Evolutionary conservation across 2,329 filamentous ascomycete genomes (phyloP).

Genomic region (Teratosphaeria gauchensis): DNA sequence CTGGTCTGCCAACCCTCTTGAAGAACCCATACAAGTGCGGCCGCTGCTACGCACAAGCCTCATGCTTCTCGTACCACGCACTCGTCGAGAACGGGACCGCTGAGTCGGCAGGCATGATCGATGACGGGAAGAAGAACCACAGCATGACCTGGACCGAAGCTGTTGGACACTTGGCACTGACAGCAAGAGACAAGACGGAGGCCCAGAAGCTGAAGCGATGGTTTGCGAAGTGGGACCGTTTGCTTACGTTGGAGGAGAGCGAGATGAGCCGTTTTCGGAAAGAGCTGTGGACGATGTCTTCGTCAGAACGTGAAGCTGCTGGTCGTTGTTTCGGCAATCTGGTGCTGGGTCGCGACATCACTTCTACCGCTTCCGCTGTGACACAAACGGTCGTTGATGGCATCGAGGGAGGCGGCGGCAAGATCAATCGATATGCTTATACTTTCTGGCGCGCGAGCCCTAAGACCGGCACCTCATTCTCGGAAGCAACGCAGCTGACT

Average conservation of each 20-base stretch:
- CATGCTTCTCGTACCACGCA: slow-evolving; percentile 91
- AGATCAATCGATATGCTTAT: slow-evolving; percentile 88
- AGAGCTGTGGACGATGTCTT: slow-evolving; percentile 94
- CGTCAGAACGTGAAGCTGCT: slow-evolving; percentile 73
- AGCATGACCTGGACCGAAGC: slow-evolving; percentile 58
- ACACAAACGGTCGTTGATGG: slow-evolving; percentile 16
- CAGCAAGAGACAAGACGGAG: slow-evolving; percentile 45
- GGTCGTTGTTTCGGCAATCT: slow-evolving; percentile 87
- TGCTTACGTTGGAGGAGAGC: slow-evolving; percentile 89
- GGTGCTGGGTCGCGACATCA: slow-evolving; percentile 51
- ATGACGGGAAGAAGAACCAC: slow-evolving; percentile 41
- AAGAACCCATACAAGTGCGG: slow-evolving; percentile 72
- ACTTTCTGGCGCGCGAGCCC: slow-evolving; percentile 57
- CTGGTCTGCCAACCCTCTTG: slow-evolving; percentile 77
- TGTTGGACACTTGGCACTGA: slow-evolving; percentile 36
- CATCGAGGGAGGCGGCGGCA: slow-evolving; percentile 43
- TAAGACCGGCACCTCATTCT: slow-evolving; percentile 62
- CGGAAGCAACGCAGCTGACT: slow-evolving; percentile 71
- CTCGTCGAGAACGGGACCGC: slow-evolving; percentile 75
- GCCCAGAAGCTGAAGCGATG: slow-evolving; percentile 58
- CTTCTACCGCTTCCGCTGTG: slow-evolving; percentile 9
- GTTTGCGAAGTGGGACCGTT: slow-evolving; percentile 87
- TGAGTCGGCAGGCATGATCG: slow-evolving; percentile 69
- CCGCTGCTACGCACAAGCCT: slow-evolving; percentile 79
- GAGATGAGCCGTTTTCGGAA: slow-evolving; percentile 77